phyloP scores from a whole-genome alignment of 169 alveolate species.

The Ichthyophthirius multifiliis region DNA sequence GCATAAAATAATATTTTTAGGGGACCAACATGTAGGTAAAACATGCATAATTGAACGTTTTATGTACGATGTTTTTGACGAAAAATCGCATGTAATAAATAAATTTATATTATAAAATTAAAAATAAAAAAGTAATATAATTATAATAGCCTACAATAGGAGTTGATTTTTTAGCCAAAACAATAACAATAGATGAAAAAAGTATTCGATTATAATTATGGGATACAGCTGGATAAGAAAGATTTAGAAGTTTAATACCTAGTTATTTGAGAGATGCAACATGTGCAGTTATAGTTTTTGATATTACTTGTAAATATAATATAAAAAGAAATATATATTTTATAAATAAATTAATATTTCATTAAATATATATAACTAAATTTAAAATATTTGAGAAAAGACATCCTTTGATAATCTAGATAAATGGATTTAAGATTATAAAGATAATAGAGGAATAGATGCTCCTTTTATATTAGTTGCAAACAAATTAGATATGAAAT shows the following conservation, averaged over 20 bases:
- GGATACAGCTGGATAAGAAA: conserved; percentile 80
- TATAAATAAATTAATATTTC: background rate
- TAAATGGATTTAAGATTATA: conserved; percentile 66
- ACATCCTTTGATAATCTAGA: conserved; percentile 49
- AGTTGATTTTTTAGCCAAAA: conserved; percentile 62
- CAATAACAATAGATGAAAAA: conserved; percentile 51
- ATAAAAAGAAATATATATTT: background rate
- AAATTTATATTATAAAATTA: too few species aligned
- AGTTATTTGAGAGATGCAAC: conserved; percentile 64
- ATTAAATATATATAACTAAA: too few species aligned
- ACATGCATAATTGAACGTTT: conserved; percentile 89
- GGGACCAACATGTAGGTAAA: conserved; percentile 92
- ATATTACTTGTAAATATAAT: conserved; percentile 31
- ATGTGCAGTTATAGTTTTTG: conserved; percentile 58
- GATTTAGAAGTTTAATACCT: conserved; percentile 66
- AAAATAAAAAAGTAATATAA: background rate
- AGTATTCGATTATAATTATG: conserved; percentile 59
- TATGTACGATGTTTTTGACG: conserved; percentile 88
- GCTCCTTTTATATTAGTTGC: conserved; percentile 60
- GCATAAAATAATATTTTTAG: conserved; percentile 88
- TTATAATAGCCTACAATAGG: conserved; percentile 60
- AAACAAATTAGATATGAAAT: conserved; percentile 60
- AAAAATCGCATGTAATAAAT: conserved; percentile 72
- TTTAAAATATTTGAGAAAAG: too few species aligned
- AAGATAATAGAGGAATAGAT: conserved; percentile 63